A percentile compares a stretch with the other conserved stretches of the same genome.
Conservation (phyloP, 768 basidiomycete genomes). For the Boletus subparvulus region DNA sequence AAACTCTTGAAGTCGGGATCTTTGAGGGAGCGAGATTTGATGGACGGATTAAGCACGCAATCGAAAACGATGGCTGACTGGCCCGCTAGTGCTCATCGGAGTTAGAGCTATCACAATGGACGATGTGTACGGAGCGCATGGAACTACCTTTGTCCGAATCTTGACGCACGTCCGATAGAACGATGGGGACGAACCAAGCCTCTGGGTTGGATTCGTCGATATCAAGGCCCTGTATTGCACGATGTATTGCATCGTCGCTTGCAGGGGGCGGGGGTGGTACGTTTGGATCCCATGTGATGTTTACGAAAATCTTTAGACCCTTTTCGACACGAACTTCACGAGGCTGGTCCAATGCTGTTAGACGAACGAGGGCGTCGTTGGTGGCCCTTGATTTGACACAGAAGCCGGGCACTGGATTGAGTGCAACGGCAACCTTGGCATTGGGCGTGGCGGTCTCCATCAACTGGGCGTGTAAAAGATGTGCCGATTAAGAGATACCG, state of each 20-base stretch:
- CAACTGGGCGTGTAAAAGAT: conserved; percentile 2
- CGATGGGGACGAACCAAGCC: conserved; percentile 66
- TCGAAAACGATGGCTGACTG: conserved; percentile 72
- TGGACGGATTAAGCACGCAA: conserved; percentile 58
- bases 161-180: conserved; percentile 61
- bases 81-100: conserved; percentile 50
- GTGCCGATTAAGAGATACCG: conserved; percentile 10
- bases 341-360: conserved; percentile 10
- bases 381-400: conserved; percentile 61
- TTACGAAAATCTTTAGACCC: conserved; percentile 68
- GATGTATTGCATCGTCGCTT: conserved; percentile 55
- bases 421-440: conserved; percentile 28
- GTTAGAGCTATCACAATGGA: conserved; percentile 17
- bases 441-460: conserved; percentile 17
- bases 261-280: conserved; percentile 69
- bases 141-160: conserved; percentile 69
- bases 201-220: conserved; percentile 38
- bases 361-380: conserved; percentile 36
- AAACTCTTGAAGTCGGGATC: conserved; percentile 69
- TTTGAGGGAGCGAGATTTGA: conserved; percentile 58
- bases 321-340: conserved; percentile 35
- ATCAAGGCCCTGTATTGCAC: conserved; percentile 54
- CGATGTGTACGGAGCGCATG: conserved; percentile 6
- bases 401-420: conserved; percentile 66
- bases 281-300: conserved; percentile 67